A percentile compares a stretch with the other conserved stretches of the same genome.
These are phyloP conservation scores for Plenodomus biglobosus DNA, from an alignment of 2,329 filamentous ascomycete genomes.

Conservation along the genomic window DNA sequence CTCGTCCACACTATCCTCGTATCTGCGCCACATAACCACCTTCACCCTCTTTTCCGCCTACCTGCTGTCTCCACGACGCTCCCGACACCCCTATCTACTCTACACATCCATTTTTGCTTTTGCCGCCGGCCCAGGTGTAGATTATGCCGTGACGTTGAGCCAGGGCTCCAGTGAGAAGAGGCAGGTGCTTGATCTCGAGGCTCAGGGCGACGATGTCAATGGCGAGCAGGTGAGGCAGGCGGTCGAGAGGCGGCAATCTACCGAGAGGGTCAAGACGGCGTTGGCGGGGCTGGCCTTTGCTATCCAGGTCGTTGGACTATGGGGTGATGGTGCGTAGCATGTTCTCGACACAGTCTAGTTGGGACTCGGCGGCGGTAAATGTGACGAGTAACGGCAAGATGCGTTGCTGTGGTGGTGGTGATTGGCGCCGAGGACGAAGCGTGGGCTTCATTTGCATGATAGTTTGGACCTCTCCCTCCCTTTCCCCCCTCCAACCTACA, in stretches of 20 bases:
- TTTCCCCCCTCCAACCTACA: too few relatives aligned
- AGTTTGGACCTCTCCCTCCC: too few relatives aligned
- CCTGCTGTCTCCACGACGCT: slow-evolving; percentile 69
- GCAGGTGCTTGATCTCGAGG: slow-evolving; percentile 30
- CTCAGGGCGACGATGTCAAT: slow-evolving; percentile 49
- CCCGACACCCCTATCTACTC: slow-evolving; percentile 84
- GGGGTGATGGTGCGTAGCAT: slow-evolving; percentile 48
- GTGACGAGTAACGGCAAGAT: too few relatives aligned
- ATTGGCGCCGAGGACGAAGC: too few relatives aligned
- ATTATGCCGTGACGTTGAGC: slow-evolving; percentile 35
- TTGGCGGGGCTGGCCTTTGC: slow-evolving; percentile 50
- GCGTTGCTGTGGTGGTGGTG: too few relatives aligned
- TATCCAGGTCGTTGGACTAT: slow-evolving; percentile 52
- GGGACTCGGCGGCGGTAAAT: too few relatives aligned
- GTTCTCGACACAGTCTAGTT: too few relatives aligned
- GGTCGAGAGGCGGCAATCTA: slow-evolving; percentile 47
- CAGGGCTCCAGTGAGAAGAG: slow-evolving; percentile 29
- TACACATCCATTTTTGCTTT: slow-evolving; percentile 75
- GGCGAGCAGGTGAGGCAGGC: slow-evolving; percentile 53
- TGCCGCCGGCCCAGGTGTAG: slow-evolving; percentile 45
- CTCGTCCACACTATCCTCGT: slow-evolving; percentile 56
- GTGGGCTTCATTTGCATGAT: too few relatives aligned
- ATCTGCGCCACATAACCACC: slow-evolving; percentile 68
- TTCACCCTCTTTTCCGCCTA: slow-evolving; percentile 77
- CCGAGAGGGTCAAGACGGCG: slow-evolving; percentile 47